Evolutionary conservation across 148 eudicot species (phyloP), one percentile per base, ranked within the genome.

Genomic region (Pharnaceum exiguum): DNA sequence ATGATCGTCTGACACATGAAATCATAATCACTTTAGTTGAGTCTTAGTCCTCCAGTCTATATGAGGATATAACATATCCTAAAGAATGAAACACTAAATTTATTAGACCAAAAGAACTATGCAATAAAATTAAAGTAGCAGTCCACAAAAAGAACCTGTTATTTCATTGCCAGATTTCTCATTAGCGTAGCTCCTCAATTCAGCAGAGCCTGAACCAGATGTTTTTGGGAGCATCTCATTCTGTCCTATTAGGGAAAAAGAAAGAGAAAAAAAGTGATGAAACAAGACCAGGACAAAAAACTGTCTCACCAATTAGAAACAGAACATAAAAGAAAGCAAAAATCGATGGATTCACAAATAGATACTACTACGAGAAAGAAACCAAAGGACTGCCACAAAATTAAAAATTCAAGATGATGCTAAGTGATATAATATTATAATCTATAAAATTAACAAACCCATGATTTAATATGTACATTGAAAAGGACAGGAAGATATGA

Each of bases 161-260:
- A 67, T 60, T 47, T 51, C 65, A 60, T 71, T 35, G 58, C 48
- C 63, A 57, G 60, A 21, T 70, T 36, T 63, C 66, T 67, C 78
- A 55, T 19, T 24, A 29, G 26, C 8, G 67, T 27, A 60, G 19
- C 13, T 51, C 55, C 44, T 68, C n/a, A 46, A 31, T 16, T 54
- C 56, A 62, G 32, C 70, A 37, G 60, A 60, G 66, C 70, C 62
- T 29, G 47, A 31, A 59, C 22, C 51, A 57, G 60, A 62, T 29
- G 68, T 67, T 68, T 46, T 70, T 32, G 46, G 62, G 59, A 89
- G 73, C 85, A 79, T 71, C 53, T 67, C 76, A 67, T 82, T 79
- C 99, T 93, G 96, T 71, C 77, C 90, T 74, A 77, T 70, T 78
- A 52, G 38, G 12, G 55, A 64, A 55, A 67, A 68, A 18, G 46